Conservation (phyloP, 148 eudicot species). For the Arbutus unedo region DNA sequence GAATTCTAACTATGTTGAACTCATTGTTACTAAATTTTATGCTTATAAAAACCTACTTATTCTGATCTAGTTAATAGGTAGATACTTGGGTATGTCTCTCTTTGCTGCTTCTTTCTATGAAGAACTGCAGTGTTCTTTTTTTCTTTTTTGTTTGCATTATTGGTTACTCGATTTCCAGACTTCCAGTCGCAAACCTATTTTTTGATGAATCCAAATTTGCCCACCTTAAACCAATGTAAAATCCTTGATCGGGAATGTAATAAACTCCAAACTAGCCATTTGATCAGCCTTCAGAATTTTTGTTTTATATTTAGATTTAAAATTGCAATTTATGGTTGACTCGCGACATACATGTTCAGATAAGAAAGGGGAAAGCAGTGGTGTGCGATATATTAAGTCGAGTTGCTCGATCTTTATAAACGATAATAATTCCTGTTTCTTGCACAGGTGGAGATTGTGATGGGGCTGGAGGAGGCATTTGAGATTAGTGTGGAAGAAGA, state of each 20-base stretch:
- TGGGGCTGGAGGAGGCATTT: slow-evolving; percentile 47
- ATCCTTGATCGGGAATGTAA: neutral
- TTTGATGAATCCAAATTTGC: neutral
- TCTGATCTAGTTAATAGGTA: neutral
- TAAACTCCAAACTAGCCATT: neutral
- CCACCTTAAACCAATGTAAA: neutral
- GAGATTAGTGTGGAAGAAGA: slow-evolving; percentile 45
- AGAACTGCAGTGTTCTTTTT: neutral
- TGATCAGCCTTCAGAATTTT: neutral
- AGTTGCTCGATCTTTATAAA: neutral
- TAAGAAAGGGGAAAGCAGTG: neutral
- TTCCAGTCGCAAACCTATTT: neutral
- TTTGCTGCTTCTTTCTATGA: neutral
- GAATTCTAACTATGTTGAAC: neutral
- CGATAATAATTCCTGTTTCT: neutral
- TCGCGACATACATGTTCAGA: neutral
- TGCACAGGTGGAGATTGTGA: slow-evolving; percentile 44
- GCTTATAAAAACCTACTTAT: neutral
- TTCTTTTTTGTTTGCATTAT: neutral
- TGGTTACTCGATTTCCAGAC: neutral
- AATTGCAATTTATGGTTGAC: neutral
- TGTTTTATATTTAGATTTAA: neutral
- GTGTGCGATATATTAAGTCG: neutral
- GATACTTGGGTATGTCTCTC: neutral
- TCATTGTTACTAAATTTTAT: neutral